These are phyloP conservation scores for Rubroshorea leprosula DNA, from an alignment of 345 rosid genomes.

Conservation along the genomic window DNA sequence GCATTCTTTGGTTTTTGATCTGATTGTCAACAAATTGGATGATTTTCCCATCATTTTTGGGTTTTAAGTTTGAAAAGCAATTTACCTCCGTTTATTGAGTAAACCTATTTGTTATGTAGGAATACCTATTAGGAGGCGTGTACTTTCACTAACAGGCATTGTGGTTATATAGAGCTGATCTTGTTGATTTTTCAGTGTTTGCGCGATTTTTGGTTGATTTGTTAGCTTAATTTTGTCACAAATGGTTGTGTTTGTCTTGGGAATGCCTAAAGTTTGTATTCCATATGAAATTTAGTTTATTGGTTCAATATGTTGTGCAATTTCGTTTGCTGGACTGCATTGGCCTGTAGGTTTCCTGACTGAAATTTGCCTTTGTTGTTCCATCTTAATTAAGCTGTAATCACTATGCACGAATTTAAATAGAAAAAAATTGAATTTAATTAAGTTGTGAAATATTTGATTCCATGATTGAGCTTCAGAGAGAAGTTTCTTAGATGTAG, in stretches of 20 bases:
- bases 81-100: background rate
- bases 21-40: background rate
- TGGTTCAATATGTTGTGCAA: background rate
- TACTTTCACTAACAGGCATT: background rate
- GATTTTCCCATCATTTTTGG: background rate
- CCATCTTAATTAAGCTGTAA: too few species aligned
- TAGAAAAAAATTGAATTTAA: background rate
- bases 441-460: background rate
- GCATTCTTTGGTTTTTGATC: background rate
- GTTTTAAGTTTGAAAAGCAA: background rate
- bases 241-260: background rate
- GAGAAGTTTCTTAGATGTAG: background rate
- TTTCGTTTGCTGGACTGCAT: too few species aligned
- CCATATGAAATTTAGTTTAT: background rate
- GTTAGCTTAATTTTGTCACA: slow-evolving; percentile 2
- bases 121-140: background rate
- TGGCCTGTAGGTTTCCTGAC: too few species aligned
- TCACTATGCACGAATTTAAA: too few species aligned
- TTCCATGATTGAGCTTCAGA: background rate
- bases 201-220: background rate
- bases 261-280: background rate
- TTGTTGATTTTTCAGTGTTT: background rate
- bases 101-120: background rate
- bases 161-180: background rate
- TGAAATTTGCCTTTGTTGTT: too few species aligned